These are phyloP conservation scores for Neurospora cerealis DNA, from an alignment of 495 filamentous ascomycete genomes.

Conservation along the genomic window DNA sequence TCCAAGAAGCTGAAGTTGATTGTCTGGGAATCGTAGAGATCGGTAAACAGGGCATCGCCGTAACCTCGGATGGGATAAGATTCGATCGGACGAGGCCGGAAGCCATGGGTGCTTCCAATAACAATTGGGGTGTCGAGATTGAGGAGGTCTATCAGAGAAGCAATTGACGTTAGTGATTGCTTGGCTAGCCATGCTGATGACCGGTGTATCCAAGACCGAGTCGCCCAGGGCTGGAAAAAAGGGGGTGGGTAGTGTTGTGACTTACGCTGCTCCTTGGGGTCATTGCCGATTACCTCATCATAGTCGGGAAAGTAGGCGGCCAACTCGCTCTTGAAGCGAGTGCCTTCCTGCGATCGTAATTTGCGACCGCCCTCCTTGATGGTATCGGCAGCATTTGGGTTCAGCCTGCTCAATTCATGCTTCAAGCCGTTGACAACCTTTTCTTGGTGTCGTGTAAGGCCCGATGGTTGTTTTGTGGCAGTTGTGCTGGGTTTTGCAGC, in stretches of 20 bases:
- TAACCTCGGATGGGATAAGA: constrained; percentile 35
- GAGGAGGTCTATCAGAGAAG: constrained; percentile 39
- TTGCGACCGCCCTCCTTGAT: constrained; percentile 40
- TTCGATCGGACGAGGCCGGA: constrained; percentile 10
- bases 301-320: constrained; percentile 83
- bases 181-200: constrained; percentile 28
- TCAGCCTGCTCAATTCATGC: constrained; percentile 39
- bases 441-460: constrained; percentile 33
- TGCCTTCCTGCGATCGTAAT: constrained; percentile 44
- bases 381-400: constrained; percentile 31
- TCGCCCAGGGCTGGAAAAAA: not conserved
- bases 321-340: constrained; percentile 75
- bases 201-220: not conserved
- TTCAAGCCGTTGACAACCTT: constrained; percentile 44
- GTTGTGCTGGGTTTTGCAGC: constrained; percentile 1
- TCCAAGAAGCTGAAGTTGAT: constrained; percentile 48
- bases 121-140: constrained; percentile 52
- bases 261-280: constrained; percentile 65
- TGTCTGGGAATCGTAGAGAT: constrained; percentile 41
- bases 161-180: constrained; percentile 24
- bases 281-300: constrained; percentile 79
- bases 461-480: constrained; percentile 11
- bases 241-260: constrained; percentile 9
- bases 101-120: constrained; percentile 32
- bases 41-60: constrained; percentile 33